Base-by-base conservation (phyloP, 768 basidiomycete genomes). In the Megacollybia marginata region DNA sequence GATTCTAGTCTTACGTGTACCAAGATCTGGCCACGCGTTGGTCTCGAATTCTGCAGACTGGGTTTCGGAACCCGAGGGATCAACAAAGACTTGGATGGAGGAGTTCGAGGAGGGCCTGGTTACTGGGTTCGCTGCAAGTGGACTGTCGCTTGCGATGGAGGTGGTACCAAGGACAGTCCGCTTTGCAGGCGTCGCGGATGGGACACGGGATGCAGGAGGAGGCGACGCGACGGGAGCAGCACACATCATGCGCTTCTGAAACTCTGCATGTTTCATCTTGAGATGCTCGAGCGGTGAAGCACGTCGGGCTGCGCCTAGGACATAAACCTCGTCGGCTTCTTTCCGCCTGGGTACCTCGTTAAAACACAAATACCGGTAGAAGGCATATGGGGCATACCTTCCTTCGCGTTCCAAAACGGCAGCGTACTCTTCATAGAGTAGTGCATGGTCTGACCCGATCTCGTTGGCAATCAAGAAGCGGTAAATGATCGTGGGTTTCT, bases 401-500 rank as follows among this genome's bases (percentile, higher is more conserved):
- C 84, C 84, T 57, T 85, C 79, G 49, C 86, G 70, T 65, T 98
- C 96, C 42, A 94, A 70, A 12, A 85, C 83, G 33, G 79, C 76
- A 0, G 94, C 94, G 65, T 85, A 88, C 65, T 97, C 94, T 66
- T 98, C 95, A 59, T 98, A 98, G 20, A 98, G 69, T 40, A 91
- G 64, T 5, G 87, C 84, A 59, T 85, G 81, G 8, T 69, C 71
- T 42, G 89, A 85, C 5, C 92, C 96, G 55, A 98, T 88, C 57
- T 96, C 92, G 58, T 92, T 93, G 5, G 84, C 85, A 55, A 96
- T 74, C 62, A 97, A 67, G 67, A 93, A 98, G 55, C 82, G 78
- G 73, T 88, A 97, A 55, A 98, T 86, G 63, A 93, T 78, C 13
- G 81, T 80, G 38, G 92, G 86, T 60, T 82, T 82, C 69, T 97